Evolutionary conservation across 768 basidiomycete species (phyloP), one percentile per base, ranked within the genome.

Genomic region (Basidioascus undulatus): DNA sequence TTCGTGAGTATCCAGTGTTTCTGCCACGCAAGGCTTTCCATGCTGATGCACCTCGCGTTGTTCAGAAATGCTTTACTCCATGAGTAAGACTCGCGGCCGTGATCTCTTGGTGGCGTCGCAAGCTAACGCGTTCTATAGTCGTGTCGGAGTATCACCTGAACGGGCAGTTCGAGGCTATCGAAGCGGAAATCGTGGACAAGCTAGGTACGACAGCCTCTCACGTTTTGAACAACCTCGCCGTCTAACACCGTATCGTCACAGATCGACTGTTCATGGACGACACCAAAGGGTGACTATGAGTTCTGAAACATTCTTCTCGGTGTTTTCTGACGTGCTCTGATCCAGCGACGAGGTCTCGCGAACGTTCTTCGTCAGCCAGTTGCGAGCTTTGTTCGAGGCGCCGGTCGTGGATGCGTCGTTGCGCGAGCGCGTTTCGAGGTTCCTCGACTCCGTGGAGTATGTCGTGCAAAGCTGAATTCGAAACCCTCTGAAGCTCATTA

Each of bases 211-310:
- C n/a, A n/a, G n/a, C n/a, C n/a, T n/a, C n/a, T n/a, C n/a, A n/a
- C n/a, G n/a, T n/a, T n/a, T n/a, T n/a, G n/a, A n/a, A n/a, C n/a
- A n/a, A n/a, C n/a, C n/a, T n/a, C n/a, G n/a, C n/a, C n/a, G n/a
- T n/a, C n/a, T n/a, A n/a, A n/a, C n/a, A n/a, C n/a, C n/a, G n/a
- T n/a, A n/a, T n/a, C n/a, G n/a, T n/a, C n/a, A n/a, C n/a, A n/a
- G n/a, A n/a, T n/a, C n/a, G n/a, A n/a, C 56, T 96, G 19, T 92
- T 92, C 63, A 86, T 86, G 76, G 79, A 76, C 15, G 80, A 84
- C 48, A 78, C 75, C 57, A 82, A 82, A 58, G 74, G 77, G 47
- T 24, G 49, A 51, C 42, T 39, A 39, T 19, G 11, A 39, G 25
- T 4, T 28, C 6, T n/a, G n/a, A n/a, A n/a, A n/a, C n/a, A n/a